Evolutionary conservation across 2,329 filamentous ascomycete genomes (phyloP).

Genomic region (Pestalotiopsis fici): DNA sequence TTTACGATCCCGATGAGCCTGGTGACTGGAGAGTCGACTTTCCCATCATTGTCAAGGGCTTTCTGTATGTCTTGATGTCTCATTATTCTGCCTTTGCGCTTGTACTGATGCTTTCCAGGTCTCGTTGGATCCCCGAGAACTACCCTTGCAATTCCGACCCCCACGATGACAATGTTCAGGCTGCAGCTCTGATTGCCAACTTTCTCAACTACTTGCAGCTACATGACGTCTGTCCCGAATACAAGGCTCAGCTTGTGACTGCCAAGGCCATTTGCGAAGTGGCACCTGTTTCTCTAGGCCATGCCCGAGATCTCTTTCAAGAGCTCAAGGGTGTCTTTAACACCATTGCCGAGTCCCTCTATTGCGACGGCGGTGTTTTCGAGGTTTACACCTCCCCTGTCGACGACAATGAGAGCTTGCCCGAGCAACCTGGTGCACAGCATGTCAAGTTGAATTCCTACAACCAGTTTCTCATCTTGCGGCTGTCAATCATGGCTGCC

Average conservation of each 20-base stretch:
- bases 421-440: constrained; percentile 4
- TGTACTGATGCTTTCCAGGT: constrained; percentile 36
- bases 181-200: constrained; percentile 72
- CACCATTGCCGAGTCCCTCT: constrained; percentile 69
- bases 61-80: constrained; percentile 58
- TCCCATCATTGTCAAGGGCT: constrained; percentile 73
- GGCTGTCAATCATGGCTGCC: constrained; percentile 39
- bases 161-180: constrained; percentile 54
- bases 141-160: constrained; percentile 49
- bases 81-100: background rate
- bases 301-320: constrained; percentile 50
- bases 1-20: constrained; percentile 49
- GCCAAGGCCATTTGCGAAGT: constrained; percentile 68
- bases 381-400: constrained; percentile 20
- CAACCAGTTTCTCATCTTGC: constrained; percentile 39
- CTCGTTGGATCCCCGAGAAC: constrained; percentile 55
- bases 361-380: constrained; percentile 42
- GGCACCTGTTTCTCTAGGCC: constrained; percentile 68
- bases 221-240: constrained; percentile 86
- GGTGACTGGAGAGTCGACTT: constrained; percentile 82
- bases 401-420: constrained; percentile 17
- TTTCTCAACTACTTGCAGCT: constrained; percentile 87
- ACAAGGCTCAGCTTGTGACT: constrained; percentile 63
- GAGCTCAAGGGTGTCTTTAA: constrained; percentile 80
- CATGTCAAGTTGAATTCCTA: constrained; percentile 41